Conservation (phyloP, 345 rosid species). For the Bretschneidera sinensis region DNA sequence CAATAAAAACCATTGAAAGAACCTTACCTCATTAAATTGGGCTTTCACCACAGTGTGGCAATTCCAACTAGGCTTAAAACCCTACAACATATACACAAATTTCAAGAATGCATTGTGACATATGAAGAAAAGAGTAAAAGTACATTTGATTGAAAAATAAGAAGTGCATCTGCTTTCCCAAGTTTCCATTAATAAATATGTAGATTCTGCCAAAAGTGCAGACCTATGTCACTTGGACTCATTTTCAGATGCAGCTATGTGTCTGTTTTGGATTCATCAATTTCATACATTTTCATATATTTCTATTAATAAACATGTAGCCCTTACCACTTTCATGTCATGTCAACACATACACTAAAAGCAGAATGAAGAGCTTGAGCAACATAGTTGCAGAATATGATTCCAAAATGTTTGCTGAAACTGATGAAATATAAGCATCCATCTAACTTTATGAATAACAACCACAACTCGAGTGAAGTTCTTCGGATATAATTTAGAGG, state of each 20-base stretch:
- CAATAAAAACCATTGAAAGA: slow-evolving; percentile 28
- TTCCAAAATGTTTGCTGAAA: background rate
- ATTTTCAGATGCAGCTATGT: background rate
- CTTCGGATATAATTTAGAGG: background rate
- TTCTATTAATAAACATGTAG: background rate
- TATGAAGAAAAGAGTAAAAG: background rate
- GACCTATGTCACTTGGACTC: background rate
- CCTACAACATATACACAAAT: slow-evolving; percentile 20
- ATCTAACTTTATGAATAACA: background rate
- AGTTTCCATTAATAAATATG: background rate
- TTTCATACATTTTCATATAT: background rate
- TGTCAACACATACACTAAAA: background rate
- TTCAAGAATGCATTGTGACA: slow-evolving; percentile 8
- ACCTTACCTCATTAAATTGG: slow-evolving; percentile 62
- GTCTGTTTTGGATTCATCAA: background rate
- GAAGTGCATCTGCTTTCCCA: background rate
- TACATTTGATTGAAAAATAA: background rate
- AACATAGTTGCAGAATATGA: background rate
- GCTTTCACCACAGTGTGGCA: slow-evolving; percentile 45
- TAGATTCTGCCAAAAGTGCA: background rate
- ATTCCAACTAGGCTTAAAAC: slow-evolving; percentile 36
- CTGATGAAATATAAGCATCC: background rate
- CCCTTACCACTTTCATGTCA: background rate
- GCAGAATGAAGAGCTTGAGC: background rate
- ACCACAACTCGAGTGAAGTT: background rate